phyloP scores from a whole-genome alignment of 257 asterid genomes.

The Fraxinus excelsior region DNA sequence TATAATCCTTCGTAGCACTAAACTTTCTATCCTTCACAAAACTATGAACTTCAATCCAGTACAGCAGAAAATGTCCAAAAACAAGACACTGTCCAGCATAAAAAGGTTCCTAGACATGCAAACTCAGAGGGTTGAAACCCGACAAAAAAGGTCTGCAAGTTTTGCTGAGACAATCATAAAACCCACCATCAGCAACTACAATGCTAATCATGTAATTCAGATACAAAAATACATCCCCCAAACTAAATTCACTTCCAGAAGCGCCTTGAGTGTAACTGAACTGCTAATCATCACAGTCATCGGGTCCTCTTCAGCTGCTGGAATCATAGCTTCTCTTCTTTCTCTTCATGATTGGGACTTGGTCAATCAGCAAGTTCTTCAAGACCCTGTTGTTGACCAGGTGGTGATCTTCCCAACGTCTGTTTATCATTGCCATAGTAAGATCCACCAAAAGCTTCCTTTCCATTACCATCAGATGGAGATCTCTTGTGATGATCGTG shows the following conservation, averaged over 20 bases:
- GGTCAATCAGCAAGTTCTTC: constrained; percentile 13
- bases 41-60: not conserved
- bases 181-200: constrained; percentile 22
- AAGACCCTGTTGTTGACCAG: constrained; percentile 4
- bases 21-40: not conserved
- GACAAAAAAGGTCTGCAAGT: not conserved
- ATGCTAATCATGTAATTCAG: constrained; percentile 14
- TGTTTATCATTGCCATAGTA: constrained; percentile 5
- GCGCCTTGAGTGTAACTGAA: not conserved
- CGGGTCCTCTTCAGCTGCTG: constrained; percentile 16
- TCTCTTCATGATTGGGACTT: constrained; percentile 16
- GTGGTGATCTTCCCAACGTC: constrained; percentile 28
- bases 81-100: not conserved
- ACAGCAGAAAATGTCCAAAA: not conserved
- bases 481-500: not conserved
- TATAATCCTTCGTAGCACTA: not conserved
- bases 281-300: constrained; percentile 13
- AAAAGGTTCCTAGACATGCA: not conserved
- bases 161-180: not conserved
- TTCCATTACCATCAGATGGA: constrained; percentile 23
- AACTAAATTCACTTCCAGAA: not conserved
- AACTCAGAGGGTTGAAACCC: not conserved
- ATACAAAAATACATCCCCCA: not conserved
- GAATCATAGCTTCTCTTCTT: constrained; percentile 38
- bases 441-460: constrained; percentile 19